Base-by-base conservation (phyloP, 2,329 filamentous ascomycete species). In the Aspergillus sp. region DNA sequence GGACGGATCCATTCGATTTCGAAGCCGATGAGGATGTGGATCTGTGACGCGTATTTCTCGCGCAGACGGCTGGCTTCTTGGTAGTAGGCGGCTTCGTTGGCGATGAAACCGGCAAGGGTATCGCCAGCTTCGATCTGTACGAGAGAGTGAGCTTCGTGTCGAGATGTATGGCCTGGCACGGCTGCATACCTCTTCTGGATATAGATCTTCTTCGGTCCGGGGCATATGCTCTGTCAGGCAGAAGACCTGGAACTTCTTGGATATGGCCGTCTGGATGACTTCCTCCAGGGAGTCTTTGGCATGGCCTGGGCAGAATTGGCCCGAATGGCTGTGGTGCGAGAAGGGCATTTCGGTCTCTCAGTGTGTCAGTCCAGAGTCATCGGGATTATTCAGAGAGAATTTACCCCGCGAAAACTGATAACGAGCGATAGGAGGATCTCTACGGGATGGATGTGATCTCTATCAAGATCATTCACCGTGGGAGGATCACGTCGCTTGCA, bases 271-370 rank as follows among this genome's bases (percentile, higher is more conserved):
- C 61, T 83, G 79, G 57, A 97, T 74, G 42, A 97, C 80, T 54
- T 88, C 83, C 66, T 97, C 91, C 7, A 98, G 79, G 19, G 81
- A 78, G 64, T 94, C 82, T 63, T 85, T 82, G 43, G 93, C 93
- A 73, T 98, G 93, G 57, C 85, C 81, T 7, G 83, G 83, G 73
- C 93, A 98, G 74, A 98, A 98, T 66, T 98, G 88, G 53, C 93
- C 93, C 34, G 93, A 97, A 72, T 98, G 93, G 62, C 88, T 94
- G 70, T 98, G 93, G 75, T 97, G 94, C 4, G 93, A 94, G 72
- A 94, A 95, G 1, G 91, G 90, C 93, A 97, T 97, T 44, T 39
- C 62, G 51, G 27, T 38, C 19, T 19, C 19, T 19, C 19, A 1
- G 19, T 1, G 19, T 19, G 19, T 19, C 19, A 19, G 19, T 19